These are phyloP conservation scores for Polyplosphaeria fusca DNA, from an alignment of 495 filamentous ascomycete genomes.

Conservation along the genomic window DNA sequence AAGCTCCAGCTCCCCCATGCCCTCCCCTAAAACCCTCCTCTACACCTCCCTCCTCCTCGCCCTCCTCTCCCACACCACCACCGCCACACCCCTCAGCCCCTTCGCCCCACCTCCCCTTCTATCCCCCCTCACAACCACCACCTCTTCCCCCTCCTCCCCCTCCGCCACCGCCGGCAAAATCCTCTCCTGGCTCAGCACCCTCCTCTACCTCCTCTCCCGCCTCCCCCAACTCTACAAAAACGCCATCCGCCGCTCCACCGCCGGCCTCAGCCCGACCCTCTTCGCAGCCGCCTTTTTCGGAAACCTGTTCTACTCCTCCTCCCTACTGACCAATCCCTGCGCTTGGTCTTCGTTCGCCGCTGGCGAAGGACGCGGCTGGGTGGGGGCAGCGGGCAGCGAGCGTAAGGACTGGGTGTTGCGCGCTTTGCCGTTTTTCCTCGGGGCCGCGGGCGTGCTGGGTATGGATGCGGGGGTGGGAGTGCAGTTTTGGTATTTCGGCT, in stretches of 20 bases:
- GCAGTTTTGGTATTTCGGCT: conserved; percentile 62
- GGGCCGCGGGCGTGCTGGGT: conserved; percentile 65
- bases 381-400: conserved; percentile 55
- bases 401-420: conserved; percentile 56
- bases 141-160: conserved; percentile 32
- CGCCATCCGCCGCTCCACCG: conserved; percentile 61
- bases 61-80: conserved; percentile 29
- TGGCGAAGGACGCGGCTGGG: conserved; percentile 67
- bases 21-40: conserved; percentile 35
- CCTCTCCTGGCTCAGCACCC: conserved; percentile 63
- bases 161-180: conserved; percentile 53
- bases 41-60: conserved; percentile 39
- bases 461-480: conserved; percentile 64
- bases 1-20: conserved; percentile 26
- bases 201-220: conserved; percentile 67
- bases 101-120: conserved; percentile 40
- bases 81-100: conserved; percentile 13
- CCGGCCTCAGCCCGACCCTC: conserved; percentile 64
- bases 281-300: conserved; percentile 71
- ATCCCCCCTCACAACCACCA: conserved; percentile 15
- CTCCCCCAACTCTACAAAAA: conserved; percentile 72
- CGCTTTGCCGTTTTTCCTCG: conserved; percentile 67
- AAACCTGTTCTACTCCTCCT: conserved; percentile 69
- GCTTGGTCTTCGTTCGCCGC: conserved; percentile 61
- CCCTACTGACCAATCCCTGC: conserved; percentile 64